Evolutionary conservation across 305 asterid genomes (phyloP).

Genomic region (Coffea humblotiana): DNA sequence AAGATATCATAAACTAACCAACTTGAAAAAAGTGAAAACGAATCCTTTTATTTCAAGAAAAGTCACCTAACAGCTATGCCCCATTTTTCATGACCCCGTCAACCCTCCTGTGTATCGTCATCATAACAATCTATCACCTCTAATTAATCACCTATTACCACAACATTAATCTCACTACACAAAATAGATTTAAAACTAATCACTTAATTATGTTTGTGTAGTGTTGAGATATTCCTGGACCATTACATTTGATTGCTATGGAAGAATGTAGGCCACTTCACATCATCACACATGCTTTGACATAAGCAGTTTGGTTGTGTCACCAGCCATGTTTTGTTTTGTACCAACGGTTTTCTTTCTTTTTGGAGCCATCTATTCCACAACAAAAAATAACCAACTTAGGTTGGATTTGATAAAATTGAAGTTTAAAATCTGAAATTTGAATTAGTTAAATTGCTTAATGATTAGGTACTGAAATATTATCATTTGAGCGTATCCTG

Average conservation of each 20-base stretch:
- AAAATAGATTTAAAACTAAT: no score
- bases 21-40: conserved; percentile 17
- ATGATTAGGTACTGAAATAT: no score
- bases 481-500: no score
- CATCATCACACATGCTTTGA: conserved; percentile 2
- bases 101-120: not conserved
- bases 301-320: conserved; percentile 1
- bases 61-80: conserved; percentile 8
- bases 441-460: no score
- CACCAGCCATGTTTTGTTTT: conserved; percentile 13
- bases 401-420: no score
- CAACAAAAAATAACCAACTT: not conserved
- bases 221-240: not conserved
- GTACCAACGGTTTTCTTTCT: conserved; percentile 25
- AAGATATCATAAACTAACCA: conserved; percentile 1
- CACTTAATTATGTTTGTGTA: no score
- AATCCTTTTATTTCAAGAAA: conserved; percentile 33
- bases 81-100: not conserved
- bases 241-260: conserved; percentile 7
- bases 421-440: no score
- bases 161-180: no score
- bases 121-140: not conserved
- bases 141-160: no score
- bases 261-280: not conserved
- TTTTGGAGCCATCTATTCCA: conserved; percentile 2